Evolutionary conservation across 1,284 basidiomycete genomes (phyloP).

Genomic region (Limonomyces culmigenus): DNA sequence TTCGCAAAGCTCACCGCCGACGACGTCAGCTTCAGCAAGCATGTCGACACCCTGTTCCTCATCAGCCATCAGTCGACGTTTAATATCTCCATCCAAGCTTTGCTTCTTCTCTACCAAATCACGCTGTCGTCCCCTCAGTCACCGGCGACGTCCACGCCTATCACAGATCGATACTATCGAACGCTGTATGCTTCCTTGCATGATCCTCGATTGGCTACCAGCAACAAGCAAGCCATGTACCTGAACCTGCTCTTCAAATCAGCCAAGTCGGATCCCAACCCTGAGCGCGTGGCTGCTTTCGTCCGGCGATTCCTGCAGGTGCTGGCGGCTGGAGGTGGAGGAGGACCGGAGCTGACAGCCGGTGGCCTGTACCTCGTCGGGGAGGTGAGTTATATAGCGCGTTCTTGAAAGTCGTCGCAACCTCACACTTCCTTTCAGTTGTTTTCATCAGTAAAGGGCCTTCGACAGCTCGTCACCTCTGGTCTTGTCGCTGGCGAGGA

Average conservation of each 20-base stretch:
- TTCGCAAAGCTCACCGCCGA: constrained; percentile 65
- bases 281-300: constrained; percentile 64
- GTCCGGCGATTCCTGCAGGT: constrained; percentile 82
- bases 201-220: constrained; percentile 67
- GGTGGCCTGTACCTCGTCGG: constrained; percentile 71
- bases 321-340: constrained; percentile 45
- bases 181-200: constrained; percentile 81
- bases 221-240: constrained; percentile 95
- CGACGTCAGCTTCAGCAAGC: constrained; percentile 58
- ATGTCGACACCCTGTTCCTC: constrained; percentile 88
- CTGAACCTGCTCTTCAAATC: constrained; percentile 92
- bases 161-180: constrained; percentile 80
- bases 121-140: constrained; percentile 23
- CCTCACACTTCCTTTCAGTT: too few relatives aligned
- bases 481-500: too few relatives aligned
- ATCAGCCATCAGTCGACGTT: constrained; percentile 93
- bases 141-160: constrained; percentile 17
- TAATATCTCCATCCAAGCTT: constrained; percentile 91
- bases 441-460: too few relatives aligned
- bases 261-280: constrained; percentile 62
- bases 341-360: constrained; percentile 78
- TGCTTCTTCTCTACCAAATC: constrained; percentile 87
- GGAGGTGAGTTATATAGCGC: constrained; percentile 32
- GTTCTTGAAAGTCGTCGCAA: too few relatives aligned
- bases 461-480: too few relatives aligned